Evolutionary conservation across 805 yeast genomes (phyloP).

Genomic region (Monosporozyma servazzii): DNA sequence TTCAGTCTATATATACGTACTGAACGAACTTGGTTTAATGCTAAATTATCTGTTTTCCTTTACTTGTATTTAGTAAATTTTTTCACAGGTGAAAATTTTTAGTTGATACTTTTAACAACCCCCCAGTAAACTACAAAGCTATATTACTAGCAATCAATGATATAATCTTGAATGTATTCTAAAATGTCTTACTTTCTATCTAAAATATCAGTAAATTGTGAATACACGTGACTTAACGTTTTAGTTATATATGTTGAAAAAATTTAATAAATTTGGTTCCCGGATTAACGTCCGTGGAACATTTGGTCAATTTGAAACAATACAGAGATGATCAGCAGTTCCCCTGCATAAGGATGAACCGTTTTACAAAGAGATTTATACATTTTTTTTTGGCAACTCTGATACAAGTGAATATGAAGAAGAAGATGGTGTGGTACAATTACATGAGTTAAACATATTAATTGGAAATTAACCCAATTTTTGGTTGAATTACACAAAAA

Average conservation of each 20-base stretch:
- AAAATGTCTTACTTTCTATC: too few relatives aligned
- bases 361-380: conserved; percentile 99
- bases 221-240: background rate
- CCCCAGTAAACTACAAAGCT: too few relatives aligned
- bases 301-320: conserved; percentile 99
- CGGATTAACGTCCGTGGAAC: conserved; percentile 46
- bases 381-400: conserved; percentile 53
- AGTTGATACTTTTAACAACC: too few relatives aligned
- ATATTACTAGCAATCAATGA: too few relatives aligned
- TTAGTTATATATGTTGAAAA: background rate
- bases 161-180: too few relatives aligned
- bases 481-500: too few relatives aligned
- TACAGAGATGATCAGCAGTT: conserved; percentile 99
- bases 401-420: background rate
- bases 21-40: too few relatives aligned
- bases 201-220: too few relatives aligned
- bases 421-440: background rate
- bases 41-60: too few relatives aligned
- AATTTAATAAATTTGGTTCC: conserved; percentile 5
- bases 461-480: background rate
- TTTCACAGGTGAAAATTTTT: too few relatives aligned
- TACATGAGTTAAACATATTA: background rate
- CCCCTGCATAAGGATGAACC: conserved; percentile 99
- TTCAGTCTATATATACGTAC: too few relatives aligned
- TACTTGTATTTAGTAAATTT: too few relatives aligned